These are phyloP conservation scores for Wakefieldia striispora DNA, from an alignment of 768 basidiomycete species.

Conservation along the genomic window DNA sequence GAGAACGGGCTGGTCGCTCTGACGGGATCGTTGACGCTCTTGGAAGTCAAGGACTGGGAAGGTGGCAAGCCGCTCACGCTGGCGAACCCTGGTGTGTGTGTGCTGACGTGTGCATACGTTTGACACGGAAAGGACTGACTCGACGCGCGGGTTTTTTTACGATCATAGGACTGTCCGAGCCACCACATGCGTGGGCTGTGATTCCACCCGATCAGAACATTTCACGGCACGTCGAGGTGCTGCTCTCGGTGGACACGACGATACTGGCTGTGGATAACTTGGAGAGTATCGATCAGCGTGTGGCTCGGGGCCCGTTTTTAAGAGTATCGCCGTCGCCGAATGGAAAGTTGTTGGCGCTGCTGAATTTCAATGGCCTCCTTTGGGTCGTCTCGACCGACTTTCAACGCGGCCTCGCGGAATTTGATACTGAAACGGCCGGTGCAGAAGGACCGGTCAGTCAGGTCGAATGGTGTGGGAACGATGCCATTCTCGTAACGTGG, in stretches of 20 bases:
- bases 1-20: constrained; percentile 86
- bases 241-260: constrained; percentile 77
- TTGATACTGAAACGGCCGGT: constrained; percentile 61
- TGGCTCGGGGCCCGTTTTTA: constrained; percentile 86
- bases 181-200: constrained; percentile 82
- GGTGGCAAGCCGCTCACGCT: constrained; percentile 71
- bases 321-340: constrained; percentile 90
- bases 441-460: constrained; percentile 61
- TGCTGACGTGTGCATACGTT: constrained; percentile 13
- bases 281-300: constrained; percentile 83
- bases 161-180: constrained; percentile 63
- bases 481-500: constrained; percentile 90
- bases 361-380: constrained; percentile 68
- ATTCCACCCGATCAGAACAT: constrained; percentile 89
- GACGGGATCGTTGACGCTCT: constrained; percentile 66
- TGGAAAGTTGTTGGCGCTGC: constrained; percentile 85
- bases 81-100: constrained; percentile 72
- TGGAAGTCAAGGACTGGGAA: constrained; percentile 90
- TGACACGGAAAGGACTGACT: constrained; percentile 3
- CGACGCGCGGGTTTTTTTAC: too few relatives aligned
- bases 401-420: constrained; percentile 83
- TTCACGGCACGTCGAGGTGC: constrained; percentile 86
- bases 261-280: constrained; percentile 86
- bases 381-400: constrained; percentile 98
- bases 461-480: constrained; percentile 95